phyloP scores from a whole-genome alignment of 2,329 filamentous ascomycete genomes.

The Clonostachys sp. region DNA sequence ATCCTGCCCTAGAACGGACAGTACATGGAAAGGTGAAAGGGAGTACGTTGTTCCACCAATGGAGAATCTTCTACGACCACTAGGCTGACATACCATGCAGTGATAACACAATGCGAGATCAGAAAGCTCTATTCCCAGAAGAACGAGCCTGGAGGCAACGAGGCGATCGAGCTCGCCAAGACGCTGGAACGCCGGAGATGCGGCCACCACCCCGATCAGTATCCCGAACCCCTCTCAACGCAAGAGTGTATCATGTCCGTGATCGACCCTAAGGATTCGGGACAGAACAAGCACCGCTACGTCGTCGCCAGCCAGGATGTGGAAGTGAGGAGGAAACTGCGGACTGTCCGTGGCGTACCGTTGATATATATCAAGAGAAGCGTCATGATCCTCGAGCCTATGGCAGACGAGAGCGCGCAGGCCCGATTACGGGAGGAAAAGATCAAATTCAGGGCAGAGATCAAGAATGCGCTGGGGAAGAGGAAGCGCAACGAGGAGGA shows the following conservation, averaged over 20 bases:
- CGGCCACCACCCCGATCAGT: conserved; percentile 69
- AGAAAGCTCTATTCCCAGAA: conserved; percentile 68
- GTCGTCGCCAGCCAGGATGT: conserved; percentile 71
- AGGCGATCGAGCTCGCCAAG: conserved; percentile 73
- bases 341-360: conserved; percentile 67
- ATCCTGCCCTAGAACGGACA: conserved; percentile 72
- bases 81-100: conserved; percentile 27
- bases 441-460: conserved; percentile 67
- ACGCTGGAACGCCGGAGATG: conserved; percentile 71
- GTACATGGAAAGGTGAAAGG: conserved; percentile 83
- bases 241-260: conserved; percentile 69
- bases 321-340: conserved; percentile 58
- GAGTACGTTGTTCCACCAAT: conserved; percentile 42
- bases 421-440: conserved; percentile 65
- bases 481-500: conserved; percentile 44
- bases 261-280: conserved; percentile 70
- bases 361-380: conserved; percentile 74
- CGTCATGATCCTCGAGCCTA: conserved; percentile 69
- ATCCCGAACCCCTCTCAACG: conserved; percentile 65
- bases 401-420: conserved; percentile 63
- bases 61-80: neutral
- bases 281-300: conserved; percentile 74
- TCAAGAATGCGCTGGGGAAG: conserved; percentile 48
- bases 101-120: conserved; percentile 80
- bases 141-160: conserved; percentile 43